Evolutionary conservation across 2,329 filamentous ascomycete species (phyloP).

Genomic region (Penicillium sp.): DNA sequence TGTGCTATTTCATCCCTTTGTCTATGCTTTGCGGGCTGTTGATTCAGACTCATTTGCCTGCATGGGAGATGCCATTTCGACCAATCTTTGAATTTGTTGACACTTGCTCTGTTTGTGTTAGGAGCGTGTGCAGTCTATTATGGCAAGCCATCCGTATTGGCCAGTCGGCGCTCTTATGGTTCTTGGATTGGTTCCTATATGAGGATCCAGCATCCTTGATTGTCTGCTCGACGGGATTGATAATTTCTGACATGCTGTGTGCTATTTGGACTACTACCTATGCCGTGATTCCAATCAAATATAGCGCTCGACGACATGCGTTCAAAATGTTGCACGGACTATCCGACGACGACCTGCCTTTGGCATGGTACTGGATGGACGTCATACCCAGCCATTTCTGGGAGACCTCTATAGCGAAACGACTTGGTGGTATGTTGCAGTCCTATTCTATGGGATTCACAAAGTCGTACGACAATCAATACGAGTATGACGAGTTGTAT

Average conservation of each 20-base stretch:
- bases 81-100: neutral
- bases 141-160: neutral
- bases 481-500: constrained; percentile 4
- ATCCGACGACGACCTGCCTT: neutral
- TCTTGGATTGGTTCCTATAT: neutral
- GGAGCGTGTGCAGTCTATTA: neutral
- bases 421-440: neutral
- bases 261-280: constrained; percentile 7
- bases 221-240: neutral
- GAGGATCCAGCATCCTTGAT: neutral
- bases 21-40: constrained; percentile 1
- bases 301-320: neutral
- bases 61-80: neutral
- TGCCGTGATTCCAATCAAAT: neutral
- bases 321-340: neutral
- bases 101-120: neutral
- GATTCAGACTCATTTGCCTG: neutral
- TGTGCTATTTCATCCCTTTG: constrained; percentile 5
- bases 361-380: neutral
- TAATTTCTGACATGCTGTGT: neutral
- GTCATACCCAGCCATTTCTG: neutral
- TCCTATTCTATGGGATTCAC: neutral
- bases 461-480: constrained; percentile 6
- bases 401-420: neutral
- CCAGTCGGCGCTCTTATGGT: neutral